phyloP scores from a whole-genome alignment of 2,329 filamentous ascomycete genomes.

The Neonectria sp. region DNA sequence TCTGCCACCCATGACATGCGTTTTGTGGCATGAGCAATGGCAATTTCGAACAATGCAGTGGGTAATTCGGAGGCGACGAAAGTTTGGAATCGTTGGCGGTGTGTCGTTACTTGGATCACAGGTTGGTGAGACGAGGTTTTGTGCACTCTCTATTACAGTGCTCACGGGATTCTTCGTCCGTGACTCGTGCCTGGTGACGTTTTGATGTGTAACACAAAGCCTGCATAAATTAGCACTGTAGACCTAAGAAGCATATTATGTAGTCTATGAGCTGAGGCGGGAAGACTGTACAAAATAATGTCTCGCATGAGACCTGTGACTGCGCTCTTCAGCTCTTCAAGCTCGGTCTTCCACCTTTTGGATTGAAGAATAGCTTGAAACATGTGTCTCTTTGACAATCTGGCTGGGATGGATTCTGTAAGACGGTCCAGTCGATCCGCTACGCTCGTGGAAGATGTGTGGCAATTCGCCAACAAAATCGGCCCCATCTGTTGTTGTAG shows the following conservation, averaged over 20 bases:
- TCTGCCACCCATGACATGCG: background rate
- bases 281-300: background rate
- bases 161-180: background rate
- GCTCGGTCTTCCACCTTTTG: conserved; percentile 10
- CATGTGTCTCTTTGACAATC: background rate
- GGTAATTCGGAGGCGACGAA: background rate
- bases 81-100: too few species aligned
- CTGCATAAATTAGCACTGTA: background rate
- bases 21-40: conserved; percentile 20
- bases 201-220: background rate
- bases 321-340: conserved; percentile 4
- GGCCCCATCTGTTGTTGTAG: conserved; percentile 24
- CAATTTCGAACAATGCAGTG: background rate
- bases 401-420: background rate
- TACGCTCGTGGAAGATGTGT: background rate
- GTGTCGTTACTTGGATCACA: background rate
- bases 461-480: conserved; percentile 24
- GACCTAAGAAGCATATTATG: too few species aligned
- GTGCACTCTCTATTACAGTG: background rate
- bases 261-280: too few species aligned
- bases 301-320: background rate
- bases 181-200: background rate
- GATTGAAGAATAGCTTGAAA: background rate
- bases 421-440: conserved; percentile 2
- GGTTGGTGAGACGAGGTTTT: accelerated